Conservation (phyloP, 345 rosid species). For the Reutealis trisperma region DNA sequence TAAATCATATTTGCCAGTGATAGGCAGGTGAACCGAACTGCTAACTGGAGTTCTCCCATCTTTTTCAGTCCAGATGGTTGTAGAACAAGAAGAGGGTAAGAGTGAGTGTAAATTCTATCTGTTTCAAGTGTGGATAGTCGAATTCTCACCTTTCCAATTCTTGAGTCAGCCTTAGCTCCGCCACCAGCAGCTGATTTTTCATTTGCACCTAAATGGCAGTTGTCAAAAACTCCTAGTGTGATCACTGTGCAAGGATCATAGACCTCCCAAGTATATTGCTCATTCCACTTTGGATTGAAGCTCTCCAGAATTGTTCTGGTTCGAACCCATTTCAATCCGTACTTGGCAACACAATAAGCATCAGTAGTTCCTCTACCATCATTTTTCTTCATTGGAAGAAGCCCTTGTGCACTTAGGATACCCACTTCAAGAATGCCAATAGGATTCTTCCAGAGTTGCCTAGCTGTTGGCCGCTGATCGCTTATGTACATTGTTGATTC, state of each 20-base stretch:
- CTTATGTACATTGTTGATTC: slow-evolving; percentile 37
- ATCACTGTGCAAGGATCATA: slow-evolving; percentile 40
- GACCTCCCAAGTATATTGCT: slow-evolving; percentile 42
- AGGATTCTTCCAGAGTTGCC: slow-evolving; percentile 36
- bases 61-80: slow-evolving; percentile 37
- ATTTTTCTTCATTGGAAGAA: slow-evolving; percentile 30
- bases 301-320: slow-evolving; percentile 34
- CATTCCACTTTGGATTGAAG: slow-evolving; percentile 41
- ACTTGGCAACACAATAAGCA: slow-evolving; percentile 39
- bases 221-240: slow-evolving; percentile 39
- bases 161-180: slow-evolving; percentile 20
- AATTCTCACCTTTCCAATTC: slow-evolving; percentile 38
- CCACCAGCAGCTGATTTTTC: slow-evolving; percentile 17
- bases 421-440: slow-evolving; percentile 37
- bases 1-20: slow-evolving; percentile 33
- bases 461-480: slow-evolving; percentile 33
- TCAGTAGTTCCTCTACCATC: slow-evolving; percentile 29
- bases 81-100: slow-evolving; percentile 37
- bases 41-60: slow-evolving; percentile 39
- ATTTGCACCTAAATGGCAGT: slow-evolving; percentile 27
- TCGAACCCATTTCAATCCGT: slow-evolving; percentile 35
- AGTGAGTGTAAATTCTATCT: slow-evolving; percentile 32
- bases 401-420: slow-evolving; percentile 36
- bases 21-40: slow-evolving; percentile 36
- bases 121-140: slow-evolving; percentile 35